Evolutionary conservation across 2,329 filamentous ascomycete genomes (phyloP).

Genomic region (Colletotrichum sansevieriae): DNA sequence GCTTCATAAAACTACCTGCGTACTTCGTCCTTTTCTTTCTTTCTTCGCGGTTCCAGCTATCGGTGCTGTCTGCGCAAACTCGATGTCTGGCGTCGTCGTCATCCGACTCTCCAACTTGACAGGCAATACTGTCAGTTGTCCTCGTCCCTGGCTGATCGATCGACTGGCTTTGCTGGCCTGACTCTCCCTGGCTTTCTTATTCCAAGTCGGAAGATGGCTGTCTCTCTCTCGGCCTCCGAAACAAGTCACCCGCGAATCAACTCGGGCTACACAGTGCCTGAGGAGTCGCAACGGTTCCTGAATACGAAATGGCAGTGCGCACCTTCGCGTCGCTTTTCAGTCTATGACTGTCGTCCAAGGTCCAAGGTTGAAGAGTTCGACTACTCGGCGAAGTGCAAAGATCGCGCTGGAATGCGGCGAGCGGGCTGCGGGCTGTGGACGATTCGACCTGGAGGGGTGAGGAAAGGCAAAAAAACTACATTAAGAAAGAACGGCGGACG

Average conservation of each 20-base stretch:
- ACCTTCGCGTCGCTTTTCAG: constrained; percentile 25
- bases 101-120: constrained; percentile 18
- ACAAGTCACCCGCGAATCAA: constrained; percentile 35
- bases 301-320: constrained; percentile 8
- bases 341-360: constrained; percentile 39
- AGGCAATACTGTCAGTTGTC: constrained; percentile 17
- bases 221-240: constrained; percentile 35
- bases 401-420: constrained; percentile 36
- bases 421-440: constrained; percentile 8
- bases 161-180: constrained; percentile 18
- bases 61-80: constrained; percentile 3
- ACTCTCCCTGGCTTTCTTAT: constrained; percentile 40
- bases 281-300: constrained; percentile 24
- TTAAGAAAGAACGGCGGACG: constrained; percentile 28
- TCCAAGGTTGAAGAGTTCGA: constrained; percentile 27
- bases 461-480: constrained; percentile 24
- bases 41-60: neutral
- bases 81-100: neutral
- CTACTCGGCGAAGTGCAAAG: constrained; percentile 33
- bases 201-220: constrained; percentile 31
- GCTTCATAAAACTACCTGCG: constrained; percentile 1
- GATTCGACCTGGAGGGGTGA: constrained; percentile 36
- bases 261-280: constrained; percentile 35
- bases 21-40: neutral
- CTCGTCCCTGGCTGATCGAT: neutral